Evolutionary conservation across 192 early-diverging fungal genomes (phyloP), one percentile per base, ranked within the genome.

Genomic region (Chytriomyces sp.): DNA sequence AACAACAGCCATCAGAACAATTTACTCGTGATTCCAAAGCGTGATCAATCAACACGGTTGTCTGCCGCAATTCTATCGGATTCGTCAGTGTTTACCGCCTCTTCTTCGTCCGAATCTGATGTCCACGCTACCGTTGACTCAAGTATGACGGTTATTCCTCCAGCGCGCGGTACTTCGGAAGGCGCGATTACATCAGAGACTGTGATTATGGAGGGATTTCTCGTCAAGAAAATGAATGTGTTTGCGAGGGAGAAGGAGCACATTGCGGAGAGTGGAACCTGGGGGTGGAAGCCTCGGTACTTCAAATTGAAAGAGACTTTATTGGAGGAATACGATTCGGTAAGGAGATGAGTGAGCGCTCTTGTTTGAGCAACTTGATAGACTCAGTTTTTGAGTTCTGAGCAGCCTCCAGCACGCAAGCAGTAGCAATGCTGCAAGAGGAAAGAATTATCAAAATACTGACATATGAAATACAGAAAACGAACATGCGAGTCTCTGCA

Each of bases 221-320:
- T 70, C 14, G 68, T 70, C 10, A 70, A 70, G 37, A 70, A 70
- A 38, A 40, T 70, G 56, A 70, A 70, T 59, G 19, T 39, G 5
- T 66, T 66, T 66, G 64, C 40, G 7, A 0, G n/a, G 33, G 60
- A 33, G 32, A 28, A 12, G n/a, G n/a, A n/a, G 14, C 33, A 30
- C 17, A 5, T 7, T 0, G 25, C 26, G 14, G 26, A 32, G 7
- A 19, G 33, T 49, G 8, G 32, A n/a, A 39, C 30, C 12, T 68
- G 95, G 56, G 96, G 94, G 7, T 96, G 95, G 95, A 98, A 98
- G 76, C 84, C 92, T 39, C 86, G 95, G 59, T 96, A 90, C 79
- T 96, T 94, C 33, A 73, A 69, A 32, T 52, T 63, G 41, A 64
- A 69, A 39, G 77, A 54, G n/a, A 61, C 55, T 0, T 70, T 89